Base-by-base conservation (phyloP, 352 stramenopile genomes). In the Globisporangium takayamanum region DNA sequence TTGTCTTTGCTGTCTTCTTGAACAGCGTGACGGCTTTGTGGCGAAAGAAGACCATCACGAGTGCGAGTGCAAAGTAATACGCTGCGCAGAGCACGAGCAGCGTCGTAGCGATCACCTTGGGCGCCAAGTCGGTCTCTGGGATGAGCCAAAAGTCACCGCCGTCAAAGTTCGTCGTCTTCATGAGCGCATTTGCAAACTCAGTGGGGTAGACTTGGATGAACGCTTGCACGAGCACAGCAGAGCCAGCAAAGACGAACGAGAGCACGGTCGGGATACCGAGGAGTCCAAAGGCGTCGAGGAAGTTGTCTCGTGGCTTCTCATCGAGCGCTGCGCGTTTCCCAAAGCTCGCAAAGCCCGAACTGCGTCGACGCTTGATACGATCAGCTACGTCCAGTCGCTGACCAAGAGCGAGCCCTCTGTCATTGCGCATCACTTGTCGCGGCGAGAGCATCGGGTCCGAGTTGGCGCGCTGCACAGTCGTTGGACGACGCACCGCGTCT, bases 81-180 rank as follows among this genome's bases (percentile, higher is more conserved):
- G 42, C 60, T 3, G 55, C 68, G 39, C 77, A 76, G 12, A 70
- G 47, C 20, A 71, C 51, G 6, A 86, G 50, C 37, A 74, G 54
- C 8, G 64, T 42, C 1, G 68, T 63, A 8, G 72, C 73, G 8
- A 69, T 60, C 26, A 75, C 64, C 8, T 69, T 69, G 1, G 72
- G 72, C 0, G 36, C 60, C 6, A 59, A 45, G 15, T 73, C 68
- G 2, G 71, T 62, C 28, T 74, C 64, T 0, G 70, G 62, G 37
- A 80, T 60, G 42, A 82, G 55, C 55, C 78, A 68, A 41, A 86
- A 86, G 14, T 84, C 68, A 14, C 76, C 76, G 14, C 70, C 65
- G 49, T 86, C 73, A 16, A 74, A 68, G 8, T 41, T 57, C 12
- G 67, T 58, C 1, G 76, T 86, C 42, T 71, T 53, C 67, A 83